These are phyloP conservation scores for Phoenix dactylifera DNA, from an alignment of 176 grass and related monocot genomes.

Conservation along the genomic window DNA sequence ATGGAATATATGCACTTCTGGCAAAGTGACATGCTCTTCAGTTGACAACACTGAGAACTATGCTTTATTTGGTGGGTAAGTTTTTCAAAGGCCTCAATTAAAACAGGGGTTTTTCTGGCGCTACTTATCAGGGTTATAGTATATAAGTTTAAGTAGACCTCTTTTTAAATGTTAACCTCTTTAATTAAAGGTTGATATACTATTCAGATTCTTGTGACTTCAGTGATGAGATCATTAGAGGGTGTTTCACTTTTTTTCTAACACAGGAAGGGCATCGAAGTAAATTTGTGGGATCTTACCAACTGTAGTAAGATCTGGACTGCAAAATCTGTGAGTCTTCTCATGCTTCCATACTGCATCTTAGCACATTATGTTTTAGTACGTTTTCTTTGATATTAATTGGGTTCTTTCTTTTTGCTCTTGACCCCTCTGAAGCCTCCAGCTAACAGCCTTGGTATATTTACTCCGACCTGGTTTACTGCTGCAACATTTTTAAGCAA, in stretches of 20 bases:
- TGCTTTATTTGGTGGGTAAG: constrained; percentile 90
- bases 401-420: constrained; percentile 19
- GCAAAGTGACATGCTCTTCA: constrained; percentile 50
- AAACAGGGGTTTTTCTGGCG: not conserved
- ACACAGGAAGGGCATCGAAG: constrained; percentile 61
- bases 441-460: constrained; percentile 76
- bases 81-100: constrained; percentile 2
- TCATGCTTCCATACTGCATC: constrained; percentile 3
- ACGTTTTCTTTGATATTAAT: constrained; percentile 13
- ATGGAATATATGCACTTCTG: constrained; percentile 66
- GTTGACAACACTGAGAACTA: constrained; percentile 64
- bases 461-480: constrained; percentile 67
- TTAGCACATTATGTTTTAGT: not conserved
- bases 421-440: constrained; percentile 36
- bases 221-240: too few species aligned
- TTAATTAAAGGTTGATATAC: too few species aligned
- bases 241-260: not conserved
- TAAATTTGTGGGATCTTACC: constrained; percentile 86
- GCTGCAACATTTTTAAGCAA: constrained; percentile 79
- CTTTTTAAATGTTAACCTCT: too few species aligned
- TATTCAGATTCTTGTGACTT: too few species aligned
- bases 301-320: constrained; percentile 66
- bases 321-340: constrained; percentile 75
- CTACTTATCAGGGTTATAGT: too few species aligned
- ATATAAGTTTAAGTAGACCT: too few species aligned